Conservation (phyloP, 2,329 filamentous ascomycete genomes). For the Ophiosphaerella korrae region DNA sequence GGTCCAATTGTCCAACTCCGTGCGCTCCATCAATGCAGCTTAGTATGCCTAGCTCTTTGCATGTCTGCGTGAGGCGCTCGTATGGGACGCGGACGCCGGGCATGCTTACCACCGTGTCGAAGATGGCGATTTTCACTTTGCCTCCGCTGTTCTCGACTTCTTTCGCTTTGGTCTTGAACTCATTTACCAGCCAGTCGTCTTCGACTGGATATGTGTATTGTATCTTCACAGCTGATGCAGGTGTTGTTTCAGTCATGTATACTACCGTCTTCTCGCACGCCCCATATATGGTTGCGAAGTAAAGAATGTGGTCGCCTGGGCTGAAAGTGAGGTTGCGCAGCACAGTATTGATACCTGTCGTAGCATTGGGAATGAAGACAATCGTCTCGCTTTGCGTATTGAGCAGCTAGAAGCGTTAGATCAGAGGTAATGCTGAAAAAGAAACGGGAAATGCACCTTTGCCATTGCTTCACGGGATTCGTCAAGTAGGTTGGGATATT, state of each 20-base stretch:
- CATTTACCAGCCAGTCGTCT: constrained; percentile 67
- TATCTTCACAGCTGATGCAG: constrained; percentile 60
- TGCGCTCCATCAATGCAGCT: constrained; percentile 86
- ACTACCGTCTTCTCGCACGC: constrained; percentile 75
- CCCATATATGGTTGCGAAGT: constrained; percentile 79
- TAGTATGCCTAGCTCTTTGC: constrained; percentile 69
- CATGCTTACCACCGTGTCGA: constrained; percentile 79
- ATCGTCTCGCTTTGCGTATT: constrained; percentile 68
- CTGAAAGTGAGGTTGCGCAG: constrained; percentile 75
- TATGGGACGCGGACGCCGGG: constrained; percentile 84
- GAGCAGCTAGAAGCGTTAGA: constrained; percentile 53
- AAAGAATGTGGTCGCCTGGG: constrained; percentile 75
- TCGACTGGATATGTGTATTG: constrained; percentile 69
- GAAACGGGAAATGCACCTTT: constrained; percentile 11
- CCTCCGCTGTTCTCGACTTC: constrained; percentile 61
- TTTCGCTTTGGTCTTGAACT: constrained; percentile 65
- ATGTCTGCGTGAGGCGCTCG: constrained; percentile 67
- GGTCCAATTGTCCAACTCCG: constrained; percentile 75
- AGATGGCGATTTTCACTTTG: constrained; percentile 70
- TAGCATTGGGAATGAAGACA: constrained; percentile 83
- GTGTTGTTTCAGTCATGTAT: constrained; percentile 72
- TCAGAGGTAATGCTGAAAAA: not conserved
- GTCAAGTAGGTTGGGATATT: constrained; percentile 67
- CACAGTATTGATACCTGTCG: constrained; percentile 76
- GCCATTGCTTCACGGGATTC: constrained; percentile 65